Percentiles rank a stretch among this genome's conserved stretches.
Conservation (phyloP, 1,284 basidiomycete genomes). For the Moesziomyces globuligerus region DNA sequence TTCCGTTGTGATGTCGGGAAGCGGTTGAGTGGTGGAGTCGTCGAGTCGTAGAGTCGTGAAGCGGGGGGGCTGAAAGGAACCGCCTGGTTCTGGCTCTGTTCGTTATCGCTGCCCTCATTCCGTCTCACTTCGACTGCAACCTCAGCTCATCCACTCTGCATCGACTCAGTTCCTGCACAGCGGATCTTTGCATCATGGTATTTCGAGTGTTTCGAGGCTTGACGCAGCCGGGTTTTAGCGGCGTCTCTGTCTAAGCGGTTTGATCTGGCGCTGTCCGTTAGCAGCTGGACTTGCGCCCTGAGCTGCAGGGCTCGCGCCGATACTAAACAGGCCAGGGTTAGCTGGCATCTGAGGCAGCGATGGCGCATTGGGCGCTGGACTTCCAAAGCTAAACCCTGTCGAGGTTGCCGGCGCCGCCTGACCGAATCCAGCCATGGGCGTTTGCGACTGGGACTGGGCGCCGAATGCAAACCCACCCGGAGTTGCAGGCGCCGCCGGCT, state of each 20-base stretch:
- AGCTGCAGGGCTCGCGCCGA: conserved; percentile 26
- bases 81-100: too few species aligned
- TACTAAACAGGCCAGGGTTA: conserved; percentile 44
- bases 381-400: conserved; percentile 1
- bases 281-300: conserved; percentile 22
- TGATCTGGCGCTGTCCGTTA: conserved; percentile 53
- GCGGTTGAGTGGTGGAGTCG: too few species aligned
- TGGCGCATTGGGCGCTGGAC: not conserved
- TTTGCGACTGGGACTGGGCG: not conserved
- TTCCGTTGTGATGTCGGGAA: too few species aligned
- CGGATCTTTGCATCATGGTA: too few species aligned
- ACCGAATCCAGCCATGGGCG: conserved; percentile 2
- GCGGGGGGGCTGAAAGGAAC: too few species aligned
- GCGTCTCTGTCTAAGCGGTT: conserved; percentile 49
- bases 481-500: conserved; percentile 11
- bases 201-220: too few species aligned
- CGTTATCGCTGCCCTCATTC: too few species aligned
- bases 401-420: not conserved
- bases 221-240: conserved; percentile 3
- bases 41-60: too few species aligned
- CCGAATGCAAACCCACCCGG: conserved; percentile 10
- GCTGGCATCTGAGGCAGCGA: conserved; percentile 19
- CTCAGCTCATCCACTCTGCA: too few species aligned
- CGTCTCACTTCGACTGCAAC: too few species aligned
- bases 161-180: too few species aligned